These are phyloP conservation scores for Neoboletus subvelutipes DNA, from an alignment of 768 basidiomycete genomes.

Conservation along the genomic window DNA sequence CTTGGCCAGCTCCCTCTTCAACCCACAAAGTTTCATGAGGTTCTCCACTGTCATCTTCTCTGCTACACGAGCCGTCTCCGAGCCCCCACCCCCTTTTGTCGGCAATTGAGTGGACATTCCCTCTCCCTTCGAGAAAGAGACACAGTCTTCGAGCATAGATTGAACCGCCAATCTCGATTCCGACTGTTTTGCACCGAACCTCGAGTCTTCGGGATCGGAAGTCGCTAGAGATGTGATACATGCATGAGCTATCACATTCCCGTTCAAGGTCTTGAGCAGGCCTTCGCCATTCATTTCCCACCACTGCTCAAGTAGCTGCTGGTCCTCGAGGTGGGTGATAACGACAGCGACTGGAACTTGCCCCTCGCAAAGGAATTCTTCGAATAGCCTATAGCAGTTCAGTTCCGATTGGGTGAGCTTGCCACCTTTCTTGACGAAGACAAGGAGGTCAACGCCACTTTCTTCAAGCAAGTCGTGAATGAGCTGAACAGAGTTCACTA, in stretches of 20 bases:
- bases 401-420: conserved; percentile 23
- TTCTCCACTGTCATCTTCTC: not conserved
- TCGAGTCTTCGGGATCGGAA: not conserved
- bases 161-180: conserved; percentile 2
- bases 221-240: conserved; percentile 16
- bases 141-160: conserved; percentile 2
- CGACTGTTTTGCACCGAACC: not conserved
- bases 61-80: not conserved
- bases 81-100: not conserved
- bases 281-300: conserved; percentile 13
- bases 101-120: not conserved
- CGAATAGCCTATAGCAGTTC: conserved; percentile 31
- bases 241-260: conserved; percentile 15
- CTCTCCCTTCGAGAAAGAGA: not conserved
- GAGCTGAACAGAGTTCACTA: conserved; percentile 18
- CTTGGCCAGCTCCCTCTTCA: not conserved
- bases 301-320: conserved; percentile 28
- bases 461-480: conserved; percentile 17
- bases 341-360: conserved; percentile 35
- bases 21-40: not conserved
- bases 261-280: not conserved
- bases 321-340: conserved; percentile 34
- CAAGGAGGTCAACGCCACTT: conserved; percentile 32
- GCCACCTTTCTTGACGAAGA: conserved; percentile 31
- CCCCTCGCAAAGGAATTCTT: conserved; percentile 16